Percentiles rank a stretch among this genome's conserved stretches.
These are phyloP conservation scores for Pelagomonas calceolata DNA, from an alignment of 108 stramenopile species.

Conservation along the genomic window DNA sequence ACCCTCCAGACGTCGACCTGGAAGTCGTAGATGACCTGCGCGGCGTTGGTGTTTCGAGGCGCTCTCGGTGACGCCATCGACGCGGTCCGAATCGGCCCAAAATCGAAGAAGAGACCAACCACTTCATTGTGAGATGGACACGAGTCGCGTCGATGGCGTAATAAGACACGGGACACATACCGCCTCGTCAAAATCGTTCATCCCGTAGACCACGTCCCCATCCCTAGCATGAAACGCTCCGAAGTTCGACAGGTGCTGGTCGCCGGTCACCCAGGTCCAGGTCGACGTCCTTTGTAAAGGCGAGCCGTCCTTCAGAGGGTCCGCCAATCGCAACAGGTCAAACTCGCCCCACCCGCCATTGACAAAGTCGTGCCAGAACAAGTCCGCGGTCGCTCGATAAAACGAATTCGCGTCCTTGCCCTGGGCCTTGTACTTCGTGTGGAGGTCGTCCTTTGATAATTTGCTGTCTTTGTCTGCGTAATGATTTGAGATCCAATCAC, in stretches of 20 bases:
- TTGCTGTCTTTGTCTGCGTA: slow-evolving; percentile 26
- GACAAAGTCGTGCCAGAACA: slow-evolving; percentile 52
- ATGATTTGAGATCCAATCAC: slow-evolving; percentile 30
- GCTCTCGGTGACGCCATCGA: too few species aligned
- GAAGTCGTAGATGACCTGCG: slow-evolving; percentile 58
- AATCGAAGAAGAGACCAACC: too few species aligned
- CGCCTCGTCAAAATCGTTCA: slow-evolving; percentile 52
- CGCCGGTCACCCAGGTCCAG: slow-evolving; percentile 57
- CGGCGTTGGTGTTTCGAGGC: slow-evolving; percentile 18
- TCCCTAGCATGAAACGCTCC: slow-evolving; percentile 46
- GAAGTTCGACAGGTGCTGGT: slow-evolving; percentile 57
- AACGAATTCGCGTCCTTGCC: slow-evolving; percentile 39
- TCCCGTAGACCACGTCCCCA: slow-evolving; percentile 46
- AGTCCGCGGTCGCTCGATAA: slow-evolving; percentile 43
- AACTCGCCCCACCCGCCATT: slow-evolving; percentile 22
- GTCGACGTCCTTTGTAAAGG: slow-evolving; percentile 29
- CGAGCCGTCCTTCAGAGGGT: slow-evolving; percentile 30
- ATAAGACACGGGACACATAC: background rate
- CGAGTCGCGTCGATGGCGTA: too few species aligned
- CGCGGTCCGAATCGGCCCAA: too few species aligned
- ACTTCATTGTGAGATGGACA: too few species aligned
- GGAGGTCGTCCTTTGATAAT: slow-evolving; percentile 14
- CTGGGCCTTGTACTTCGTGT: slow-evolving; percentile 29
- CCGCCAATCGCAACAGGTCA: slow-evolving; percentile 16
- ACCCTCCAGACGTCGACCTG: slow-evolving; percentile 49